phyloP scores from a whole-genome alignment of 2,329 filamentous ascomycete species.

The Alternaria viburni region DNA sequence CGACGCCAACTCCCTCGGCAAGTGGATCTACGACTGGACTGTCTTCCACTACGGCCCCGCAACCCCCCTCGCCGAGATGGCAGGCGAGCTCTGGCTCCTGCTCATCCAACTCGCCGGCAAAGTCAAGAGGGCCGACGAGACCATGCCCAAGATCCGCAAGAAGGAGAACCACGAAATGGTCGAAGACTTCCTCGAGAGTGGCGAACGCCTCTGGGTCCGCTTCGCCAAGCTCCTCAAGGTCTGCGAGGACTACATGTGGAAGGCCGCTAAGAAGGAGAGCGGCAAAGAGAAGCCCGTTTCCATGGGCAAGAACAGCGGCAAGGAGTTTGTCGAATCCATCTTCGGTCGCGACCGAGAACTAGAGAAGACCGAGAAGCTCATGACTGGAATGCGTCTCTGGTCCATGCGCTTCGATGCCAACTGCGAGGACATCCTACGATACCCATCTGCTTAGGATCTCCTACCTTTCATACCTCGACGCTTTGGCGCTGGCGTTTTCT shows the following conservation, averaged over 20 bases:
- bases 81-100: slow-evolving; percentile 92
- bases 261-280: slow-evolving; percentile 74
- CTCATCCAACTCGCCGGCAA: slow-evolving; percentile 94
- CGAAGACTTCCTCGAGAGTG: slow-evolving; percentile 87
- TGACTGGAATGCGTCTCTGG: slow-evolving; percentile 87
- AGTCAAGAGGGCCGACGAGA: slow-evolving; percentile 87
- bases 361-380: slow-evolving; percentile 88
- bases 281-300: slow-evolving; percentile 65
- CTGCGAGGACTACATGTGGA: slow-evolving; percentile 95
- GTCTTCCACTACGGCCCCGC: slow-evolving; percentile 84
- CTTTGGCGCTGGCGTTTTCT: slow-evolving; percentile 37
- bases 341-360: slow-evolving; percentile 92
- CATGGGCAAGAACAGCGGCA: slow-evolving; percentile 89
- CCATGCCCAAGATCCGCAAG: slow-evolving; percentile 72
- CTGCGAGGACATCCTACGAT: slow-evolving; percentile 83
- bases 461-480: slow-evolving; percentile 22
- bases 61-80: slow-evolving; percentile 86
- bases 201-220: slow-evolving; percentile 83
- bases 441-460: slow-evolving; percentile 50
- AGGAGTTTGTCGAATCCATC: slow-evolving; percentile 94
- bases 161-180: slow-evolving; percentile 79
- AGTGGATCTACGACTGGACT: slow-evolving; percentile 99
- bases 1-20: slow-evolving; percentile 94
- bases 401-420: slow-evolving; percentile 94
- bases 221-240: slow-evolving; percentile 86